These are phyloP conservation scores for Lipomyces kockii DNA, from an alignment of 805 yeast genomes.

Conservation along the genomic window DNA sequence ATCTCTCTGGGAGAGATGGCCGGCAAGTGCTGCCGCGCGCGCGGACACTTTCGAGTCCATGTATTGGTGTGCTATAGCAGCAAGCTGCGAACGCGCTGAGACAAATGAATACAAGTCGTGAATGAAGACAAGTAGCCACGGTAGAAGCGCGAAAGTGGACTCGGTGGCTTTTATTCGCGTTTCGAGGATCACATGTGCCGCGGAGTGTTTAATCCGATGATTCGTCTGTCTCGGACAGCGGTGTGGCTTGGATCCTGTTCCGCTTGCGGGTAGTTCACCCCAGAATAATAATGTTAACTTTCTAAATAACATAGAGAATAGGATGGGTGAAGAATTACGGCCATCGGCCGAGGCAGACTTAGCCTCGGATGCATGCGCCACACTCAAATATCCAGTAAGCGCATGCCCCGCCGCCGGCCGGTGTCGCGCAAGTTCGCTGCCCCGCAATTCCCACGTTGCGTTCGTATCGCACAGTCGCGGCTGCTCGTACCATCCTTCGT, in stretches of 20 bases:
- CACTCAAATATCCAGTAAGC: not conserved
- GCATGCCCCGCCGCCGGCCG: not conserved
- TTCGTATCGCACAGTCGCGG: not conserved
- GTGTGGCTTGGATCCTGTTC: not conserved
- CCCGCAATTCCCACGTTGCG: not conserved
- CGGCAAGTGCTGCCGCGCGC: slow-evolving; percentile 14
- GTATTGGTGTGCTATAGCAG: not conserved
- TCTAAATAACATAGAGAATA: not conserved
- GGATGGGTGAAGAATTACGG: not conserved
- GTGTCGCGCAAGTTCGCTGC: not conserved
- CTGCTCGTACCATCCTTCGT: not conserved
- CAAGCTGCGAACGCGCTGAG: not conserved
- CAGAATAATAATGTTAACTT: not conserved
- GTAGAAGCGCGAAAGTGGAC: not conserved
- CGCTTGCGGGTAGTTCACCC: not conserved
- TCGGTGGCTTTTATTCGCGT: not conserved
- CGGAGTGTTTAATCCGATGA: not conserved
- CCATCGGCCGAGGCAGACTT: not conserved
- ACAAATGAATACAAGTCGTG: not conserved
- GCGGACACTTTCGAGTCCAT: not conserved
- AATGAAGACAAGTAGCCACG: not conserved
- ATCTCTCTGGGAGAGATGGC: slow-evolving; percentile 5
- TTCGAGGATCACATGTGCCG: not conserved
- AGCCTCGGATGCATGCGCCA: slow-evolving; percentile 1
- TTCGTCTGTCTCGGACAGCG: not conserved